A percentile compares a stretch with the other conserved stretches of the same genome.
phyloP scores from a whole-genome alignment of 768 basidiomycete species.

The Boletus pseudopeckii region DNA sequence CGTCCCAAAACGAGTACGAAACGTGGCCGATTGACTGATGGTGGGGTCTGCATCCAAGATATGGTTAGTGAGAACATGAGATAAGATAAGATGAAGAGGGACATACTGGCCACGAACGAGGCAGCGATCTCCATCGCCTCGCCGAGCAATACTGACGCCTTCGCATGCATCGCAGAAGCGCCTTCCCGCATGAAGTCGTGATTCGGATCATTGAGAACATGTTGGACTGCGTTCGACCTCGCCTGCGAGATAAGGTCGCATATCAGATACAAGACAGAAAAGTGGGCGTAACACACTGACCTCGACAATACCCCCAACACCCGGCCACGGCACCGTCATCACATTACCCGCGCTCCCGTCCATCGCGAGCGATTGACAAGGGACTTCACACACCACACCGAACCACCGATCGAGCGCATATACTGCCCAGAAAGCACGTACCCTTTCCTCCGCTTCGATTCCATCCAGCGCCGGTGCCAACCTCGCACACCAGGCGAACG shows the following conservation, averaged over 20 bases:
- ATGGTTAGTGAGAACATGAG: too few relatives aligned
- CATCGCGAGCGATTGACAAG: constrained; percentile 16
- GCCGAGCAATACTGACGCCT: constrained; percentile 35
- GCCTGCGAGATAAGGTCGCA: neutral
- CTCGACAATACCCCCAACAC: constrained; percentile 8
- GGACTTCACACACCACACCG: constrained; percentile 27
- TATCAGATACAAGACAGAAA: neutral
- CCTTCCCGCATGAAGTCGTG: constrained; percentile 11
- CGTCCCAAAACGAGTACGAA: constrained; percentile 42
- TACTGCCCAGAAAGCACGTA: constrained; percentile 39
- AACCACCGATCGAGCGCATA: constrained; percentile 35
- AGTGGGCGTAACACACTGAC: constrained; percentile 2
- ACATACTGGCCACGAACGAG: constrained; percentile 30
- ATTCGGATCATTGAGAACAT: constrained; percentile 17
- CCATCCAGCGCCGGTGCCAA: constrained; percentile 33
- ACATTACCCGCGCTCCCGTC: constrained; percentile 24
- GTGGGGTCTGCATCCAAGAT: constrained; percentile 35
- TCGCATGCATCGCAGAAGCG: constrained; percentile 20
- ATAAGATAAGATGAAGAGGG: neutral
- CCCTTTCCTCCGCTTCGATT: constrained; percentile 37
- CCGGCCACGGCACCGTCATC: constrained; percentile 45
- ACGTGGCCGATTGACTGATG: constrained; percentile 40
- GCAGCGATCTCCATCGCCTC: constrained; percentile 29
- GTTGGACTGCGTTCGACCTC: constrained; percentile 9
- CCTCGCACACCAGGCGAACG: constrained; percentile 5